These are phyloP conservation scores for Helichrysum umbraculigerum DNA, from an alignment of 129 eudicot genomes.

Conservation along the genomic window DNA sequence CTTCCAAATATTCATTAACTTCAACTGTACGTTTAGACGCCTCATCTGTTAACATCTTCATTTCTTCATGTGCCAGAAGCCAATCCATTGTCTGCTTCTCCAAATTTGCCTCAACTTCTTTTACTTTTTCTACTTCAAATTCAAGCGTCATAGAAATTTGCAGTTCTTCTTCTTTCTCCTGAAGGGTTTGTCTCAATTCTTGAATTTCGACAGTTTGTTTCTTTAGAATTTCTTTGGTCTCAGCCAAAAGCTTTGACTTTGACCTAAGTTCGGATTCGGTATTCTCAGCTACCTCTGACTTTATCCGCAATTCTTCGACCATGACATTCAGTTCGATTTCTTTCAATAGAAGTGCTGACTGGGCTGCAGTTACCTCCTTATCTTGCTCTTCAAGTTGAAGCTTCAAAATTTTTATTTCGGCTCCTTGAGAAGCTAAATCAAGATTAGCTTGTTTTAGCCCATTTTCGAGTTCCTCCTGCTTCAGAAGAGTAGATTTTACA, in stretches of 20 bases:
- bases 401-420: conserved; percentile 65
- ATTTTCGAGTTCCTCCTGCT: conserved; percentile 68
- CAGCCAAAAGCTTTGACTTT: conserved; percentile 50
- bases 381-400: conserved; percentile 57
- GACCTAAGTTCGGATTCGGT: conserved; percentile 46
- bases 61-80: conserved; percentile 69
- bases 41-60: conserved; percentile 50
- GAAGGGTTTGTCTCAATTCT: conserved; percentile 47
- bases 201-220: conserved; percentile 64
- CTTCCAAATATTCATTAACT: conserved; percentile 51
- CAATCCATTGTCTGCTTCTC: conserved; percentile 77
- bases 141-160: conserved; percentile 36
- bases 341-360: conserved; percentile 51
- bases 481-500: conserved; percentile 45
- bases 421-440: conserved; percentile 64
- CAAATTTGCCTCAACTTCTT: conserved; percentile 55
- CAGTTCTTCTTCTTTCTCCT: conserved; percentile 56
- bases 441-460: conserved; percentile 75
- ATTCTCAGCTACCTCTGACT: conserved; percentile 50
- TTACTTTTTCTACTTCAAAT: conserved; percentile 56
- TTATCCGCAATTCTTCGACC: conserved; percentile 51
- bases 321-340: conserved; percentile 58
- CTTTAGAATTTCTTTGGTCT: conserved; percentile 49
- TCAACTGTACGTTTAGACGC: conserved; percentile 47
- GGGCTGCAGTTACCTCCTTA: conserved; percentile 45